Base-by-base conservation (phyloP, 352 stramenopile genomes). In the Phytophthora foliorum region DNA sequence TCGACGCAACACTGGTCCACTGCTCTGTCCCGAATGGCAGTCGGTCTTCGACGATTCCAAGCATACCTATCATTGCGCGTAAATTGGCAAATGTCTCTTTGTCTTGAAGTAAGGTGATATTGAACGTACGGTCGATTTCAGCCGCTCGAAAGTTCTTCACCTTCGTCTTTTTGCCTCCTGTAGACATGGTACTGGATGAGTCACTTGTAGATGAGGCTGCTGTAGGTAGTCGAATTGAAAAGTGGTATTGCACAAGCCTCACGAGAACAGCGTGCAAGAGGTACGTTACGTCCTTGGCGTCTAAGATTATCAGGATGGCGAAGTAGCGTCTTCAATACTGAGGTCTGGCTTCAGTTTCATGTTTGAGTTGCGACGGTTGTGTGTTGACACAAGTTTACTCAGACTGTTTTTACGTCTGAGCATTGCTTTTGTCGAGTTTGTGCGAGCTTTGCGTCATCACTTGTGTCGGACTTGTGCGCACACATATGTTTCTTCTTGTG, bases 21-120 rank as follows among this genome's bases (percentile, higher is more conserved):
- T 50, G 44, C 44, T 50, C 44, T 21, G 44, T 14, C 31, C 44
- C 44, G 21, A 50, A 50, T 13, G 44, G 44, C 17, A 50, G 21
- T 32, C 19, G 11, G 5, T 29, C 44, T 31, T 50, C 44, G 22
- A 50, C 44, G 4, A 50, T 50, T 32, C 21, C 44, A 29, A 50
- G 44, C 44, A 50, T 50, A 32, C 44, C 44, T 50, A n/a, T 41
- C 13, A 41, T 41, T 41, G 34, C 34, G 17, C 44, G 11, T 50
- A 29, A 50, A 13, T 50, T 50, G 19, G 9, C 21, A 50, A 32
- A 14, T 19, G 31, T 17, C 16, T 50, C 34, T 41, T 11, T 11
- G 34, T 41, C 9, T 41, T 41, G 34, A 11, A 4, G 34, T 11
- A 36, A 13, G 9, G 34, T 11, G 4, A 41, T 41, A 41, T 6